Evolutionary conservation across 352 stramenopile species (phyloP), one percentile per base, ranked within the genome.

Genomic region (Phytophthora megakarya): DNA sequence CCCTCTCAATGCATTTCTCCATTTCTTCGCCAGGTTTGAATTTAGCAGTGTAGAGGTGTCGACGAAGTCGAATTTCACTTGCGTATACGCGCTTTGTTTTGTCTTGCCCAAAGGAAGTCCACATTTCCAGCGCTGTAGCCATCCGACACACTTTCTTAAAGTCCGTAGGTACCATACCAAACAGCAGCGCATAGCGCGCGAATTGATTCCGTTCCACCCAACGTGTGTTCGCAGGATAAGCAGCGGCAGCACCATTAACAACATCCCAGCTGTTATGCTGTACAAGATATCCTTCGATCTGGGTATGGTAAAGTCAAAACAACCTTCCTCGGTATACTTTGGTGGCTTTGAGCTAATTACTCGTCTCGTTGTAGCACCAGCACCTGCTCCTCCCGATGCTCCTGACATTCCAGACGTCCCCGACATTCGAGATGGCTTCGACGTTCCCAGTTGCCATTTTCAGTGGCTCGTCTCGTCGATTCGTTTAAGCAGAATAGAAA

Each of bases 141-240:
- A 59, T 39, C 9, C 8, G 26, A n/a, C 38, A 49, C 18, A 50
- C 51, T 15, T 60, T 60, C 51, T 60, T 60, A 2, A 40, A 50
- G 26, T 44, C 18, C 5, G 21, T 60, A 1, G 39, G 39, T 3
- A 60, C 6, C 51, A 51, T 28, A 11, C 39, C 51, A 32, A 21
- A 49, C 16, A 50, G 51, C 38, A 43, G 13, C 37, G 37, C n/a
- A 10, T 22, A 50, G 30, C n/a, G n/a, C n/a, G n/a, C n/a, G n/a
- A n/a, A n/a, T 19, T 43, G 38, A 26, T 59, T 59, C 7, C n/a
- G 39, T 12, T 59, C 51, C 2, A 40, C n/a, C 38, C 51, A 50
- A 11, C 43, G 51, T 18, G 51, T 9, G 23, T 50, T 26, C 42
- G 16, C 12, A 19, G 38, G 26, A 6, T 49, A 6, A 50, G 3